Percentiles rank a stretch among this genome's conserved stretches.
Conservation (phyloP, 1,284 basidiomycete species). For the Meripilus lineatus region DNA sequence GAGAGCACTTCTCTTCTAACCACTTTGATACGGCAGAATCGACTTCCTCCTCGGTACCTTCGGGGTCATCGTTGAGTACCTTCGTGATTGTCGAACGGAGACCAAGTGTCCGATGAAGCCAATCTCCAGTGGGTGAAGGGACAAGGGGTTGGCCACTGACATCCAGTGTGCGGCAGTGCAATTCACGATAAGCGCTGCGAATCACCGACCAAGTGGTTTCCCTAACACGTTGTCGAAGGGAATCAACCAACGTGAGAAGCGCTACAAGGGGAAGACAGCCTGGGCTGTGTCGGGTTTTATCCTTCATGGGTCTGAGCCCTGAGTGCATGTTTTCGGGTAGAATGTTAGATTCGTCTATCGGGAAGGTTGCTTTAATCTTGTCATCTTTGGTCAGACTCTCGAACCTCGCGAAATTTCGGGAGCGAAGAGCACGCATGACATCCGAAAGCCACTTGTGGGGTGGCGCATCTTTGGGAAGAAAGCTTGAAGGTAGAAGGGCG, state of each 20-base stretch:
- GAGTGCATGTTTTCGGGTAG: too few relatives aligned
- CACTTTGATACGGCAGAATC: slow-evolving; percentile 39
- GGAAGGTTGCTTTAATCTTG: slow-evolving; percentile 6
- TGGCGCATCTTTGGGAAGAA: slow-evolving; percentile 25
- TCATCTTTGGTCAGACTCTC: slow-evolving; percentile 33
- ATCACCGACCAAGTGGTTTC: slow-evolving; percentile 56
- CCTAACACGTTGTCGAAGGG: slow-evolving; percentile 44
- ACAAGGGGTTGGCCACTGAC: too few relatives aligned
- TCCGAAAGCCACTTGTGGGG: slow-evolving; percentile 42
- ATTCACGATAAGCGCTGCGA: slow-evolving; percentile 59
- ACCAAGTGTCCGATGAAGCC: slow-evolving; percentile 48
- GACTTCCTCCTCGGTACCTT: too few relatives aligned
- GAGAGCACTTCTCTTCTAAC: slow-evolving; percentile 37
- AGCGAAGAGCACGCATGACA: slow-evolving; percentile 43
- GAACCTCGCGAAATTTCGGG: slow-evolving; percentile 47
- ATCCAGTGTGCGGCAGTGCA: slow-evolving; percentile 31
- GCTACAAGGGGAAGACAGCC: slow-evolving; percentile 34
- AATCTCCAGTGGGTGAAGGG: slow-evolving; percentile 39
- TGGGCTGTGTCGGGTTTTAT: slow-evolving; percentile 4
- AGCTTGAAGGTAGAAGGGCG: slow-evolving; percentile 32
- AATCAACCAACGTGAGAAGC: slow-evolving; percentile 38
- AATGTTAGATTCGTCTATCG: slow-evolving; percentile 14
- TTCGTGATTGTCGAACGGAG: slow-evolving; percentile 19
- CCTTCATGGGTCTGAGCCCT: slow-evolving; percentile 16
- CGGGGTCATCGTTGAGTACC: background rate